Percentiles rank a stretch among this genome's conserved stretches.
These are phyloP conservation scores for Gamsiella multidivaricata DNA, from an alignment of 192 early-diverging fungal genomes.

Conservation along the genomic window DNA sequence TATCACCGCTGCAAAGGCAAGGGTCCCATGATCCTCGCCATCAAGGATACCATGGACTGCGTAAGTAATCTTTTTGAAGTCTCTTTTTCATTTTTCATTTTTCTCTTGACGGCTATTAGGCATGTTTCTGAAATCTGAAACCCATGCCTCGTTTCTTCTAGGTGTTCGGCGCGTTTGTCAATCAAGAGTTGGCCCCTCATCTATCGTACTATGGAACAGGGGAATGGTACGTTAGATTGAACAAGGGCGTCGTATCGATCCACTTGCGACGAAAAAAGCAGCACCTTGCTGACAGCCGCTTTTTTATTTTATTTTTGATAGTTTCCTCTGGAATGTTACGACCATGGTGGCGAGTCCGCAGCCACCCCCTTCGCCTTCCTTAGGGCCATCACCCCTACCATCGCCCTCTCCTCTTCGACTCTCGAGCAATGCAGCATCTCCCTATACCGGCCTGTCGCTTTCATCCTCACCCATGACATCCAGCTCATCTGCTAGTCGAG, in stretches of 20 bases:
- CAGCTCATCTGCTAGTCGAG: neutral
- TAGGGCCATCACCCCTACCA: conserved; percentile 19
- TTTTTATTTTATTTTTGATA: conserved; percentile 37
- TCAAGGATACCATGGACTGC: conserved; percentile 70
- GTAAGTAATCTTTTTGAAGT: too few species aligned
- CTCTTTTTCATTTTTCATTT: neutral
- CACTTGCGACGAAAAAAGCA: neutral
- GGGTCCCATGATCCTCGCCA: conserved; percentile 74
- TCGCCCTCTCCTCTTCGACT: conserved; percentile 47
- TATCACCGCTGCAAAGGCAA: conserved; percentile 71
- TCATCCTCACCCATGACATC: conserved; percentile 7
- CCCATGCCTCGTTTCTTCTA: conserved; percentile 35
- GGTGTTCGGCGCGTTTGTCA: conserved; percentile 85
- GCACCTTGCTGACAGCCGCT: too few species aligned
- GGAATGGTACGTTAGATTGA: conserved; percentile 67
- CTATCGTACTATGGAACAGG: conserved; percentile 85
- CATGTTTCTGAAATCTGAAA: neutral
- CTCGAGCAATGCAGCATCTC: conserved; percentile 18
- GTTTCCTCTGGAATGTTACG: conserved; percentile 78
- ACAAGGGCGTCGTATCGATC: neutral
- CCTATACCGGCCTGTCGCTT: conserved; percentile 16
- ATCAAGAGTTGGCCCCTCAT: conserved; percentile 70
- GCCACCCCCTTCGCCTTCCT: conserved; percentile 22
- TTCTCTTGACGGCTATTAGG: neutral
- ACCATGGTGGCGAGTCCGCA: conserved; percentile 22